Evolutionary conservation across 2,329 filamentous ascomycete species (phyloP), one percentile per base, ranked within the genome.

Genomic region (Fusarium sp.): DNA sequence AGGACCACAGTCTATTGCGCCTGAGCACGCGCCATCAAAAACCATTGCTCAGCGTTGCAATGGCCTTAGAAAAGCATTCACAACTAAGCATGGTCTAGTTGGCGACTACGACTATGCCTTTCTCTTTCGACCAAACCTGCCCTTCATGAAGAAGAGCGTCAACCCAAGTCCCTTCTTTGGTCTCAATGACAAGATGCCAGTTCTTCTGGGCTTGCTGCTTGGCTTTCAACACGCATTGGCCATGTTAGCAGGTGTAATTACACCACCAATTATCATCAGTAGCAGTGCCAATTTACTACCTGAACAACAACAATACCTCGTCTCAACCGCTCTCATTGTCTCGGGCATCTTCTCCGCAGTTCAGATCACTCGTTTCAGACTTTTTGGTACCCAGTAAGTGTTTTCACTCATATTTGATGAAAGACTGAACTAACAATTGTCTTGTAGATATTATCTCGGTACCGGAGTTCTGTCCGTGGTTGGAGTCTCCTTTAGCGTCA

Each of bases 101-200:
- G 94, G 94, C 67, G 85, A 89, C 73, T 98, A 98, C 80, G 92
- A 98, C 84, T 98, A 98, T 85, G 92, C 79, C 35, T 96, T 94
- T 75, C 89, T 98, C 39, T 97, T 98, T 84, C 89, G 83, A 23
- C 92, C 89, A 3, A 94, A 92, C 71, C 80, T 97, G 23, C 94
- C 94, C 0, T 97, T 97, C 79, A 89, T 96, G 84, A 89, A 87
- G 77, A 76, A 87, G 77, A 74, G 81, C 8, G 78, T 78, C 33
- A 80, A 81, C 68, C 59, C 70, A 37, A 88, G 91, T 31, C 93
- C 93, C 1, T 96, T 97, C 79, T 96, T 95, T 74, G 93, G 92
- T n/a, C 88, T 95, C 38, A 87, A 95, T 72, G 92, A 94, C 78
- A 83, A 82, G 57, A 92, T 96, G 86, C 93, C 93, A 6, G 87